Conservation (phyloP, 2,329 filamentous ascomycete species). For the Aspergillus aculeatus region DNA sequence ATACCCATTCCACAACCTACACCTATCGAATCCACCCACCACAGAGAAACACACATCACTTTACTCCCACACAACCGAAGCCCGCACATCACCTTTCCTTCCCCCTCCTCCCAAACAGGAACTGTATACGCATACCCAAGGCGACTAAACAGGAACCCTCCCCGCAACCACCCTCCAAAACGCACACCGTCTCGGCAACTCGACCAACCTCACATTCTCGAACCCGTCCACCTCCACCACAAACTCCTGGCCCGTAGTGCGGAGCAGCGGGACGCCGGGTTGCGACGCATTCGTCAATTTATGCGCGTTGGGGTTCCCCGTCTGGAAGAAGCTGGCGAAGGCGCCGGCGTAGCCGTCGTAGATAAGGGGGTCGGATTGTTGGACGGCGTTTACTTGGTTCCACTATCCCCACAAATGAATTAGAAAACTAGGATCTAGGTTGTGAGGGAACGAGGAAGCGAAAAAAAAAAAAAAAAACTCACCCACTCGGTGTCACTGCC, state of each 20-base stretch:
- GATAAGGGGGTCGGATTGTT: conserved; percentile 52
- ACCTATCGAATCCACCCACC: not conserved
- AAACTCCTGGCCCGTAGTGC: conserved; percentile 48
- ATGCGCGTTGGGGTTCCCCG: conserved; percentile 57
- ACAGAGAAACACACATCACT: not conserved
- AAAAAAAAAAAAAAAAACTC: conserved; percentile 20
- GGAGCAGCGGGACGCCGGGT: conserved; percentile 46
- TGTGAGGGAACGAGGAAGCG: not conserved
- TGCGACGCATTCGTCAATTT: conserved; percentile 51
- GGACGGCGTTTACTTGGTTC: conserved; percentile 56
- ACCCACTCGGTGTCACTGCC: conserved; percentile 59
- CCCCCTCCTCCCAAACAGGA: too few relatives aligned
- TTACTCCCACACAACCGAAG: not conserved
- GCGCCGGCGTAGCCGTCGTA: conserved; percentile 60
- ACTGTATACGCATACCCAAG: not conserved
- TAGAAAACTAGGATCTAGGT: not conserved
- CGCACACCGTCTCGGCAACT: conserved; percentile 50
- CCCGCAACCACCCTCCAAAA: conserved; percentile 54
- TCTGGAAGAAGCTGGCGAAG: conserved; percentile 61
- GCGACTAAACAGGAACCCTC: conserved; percentile 47
- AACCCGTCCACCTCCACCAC: conserved; percentile 51
- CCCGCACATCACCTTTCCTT: too few relatives aligned
- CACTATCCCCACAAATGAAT: conserved; percentile 42
- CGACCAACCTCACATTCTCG: conserved; percentile 35
- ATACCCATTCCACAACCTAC: too few relatives aligned